Percentiles rank a stretch among this genome's conserved stretches.
Evolutionary conservation across 2,329 filamentous ascomycete species (phyloP).

Genomic region (Phyllosticta citribraziliensis): DNA sequence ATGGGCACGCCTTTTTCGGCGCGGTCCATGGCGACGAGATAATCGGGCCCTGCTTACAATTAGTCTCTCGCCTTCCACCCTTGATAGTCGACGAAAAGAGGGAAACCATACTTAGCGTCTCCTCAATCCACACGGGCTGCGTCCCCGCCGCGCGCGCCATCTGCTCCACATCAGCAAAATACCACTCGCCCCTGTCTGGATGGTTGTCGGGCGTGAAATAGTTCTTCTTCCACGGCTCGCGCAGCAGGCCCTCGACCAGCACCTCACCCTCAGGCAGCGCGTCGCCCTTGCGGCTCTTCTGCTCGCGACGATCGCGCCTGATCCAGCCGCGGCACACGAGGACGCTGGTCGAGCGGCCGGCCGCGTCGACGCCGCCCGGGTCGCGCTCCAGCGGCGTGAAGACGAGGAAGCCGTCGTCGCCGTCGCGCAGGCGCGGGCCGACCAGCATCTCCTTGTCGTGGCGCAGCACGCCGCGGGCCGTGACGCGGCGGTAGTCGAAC

Average conservation of each 20-base stretch:
- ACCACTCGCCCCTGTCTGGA: slow-evolving; percentile 76
- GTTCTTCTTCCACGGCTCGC: slow-evolving; percentile 94
- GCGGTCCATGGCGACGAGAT: slow-evolving; percentile 65
- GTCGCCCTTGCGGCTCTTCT: slow-evolving; percentile 48
- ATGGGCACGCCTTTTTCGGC: slow-evolving; percentile 78
- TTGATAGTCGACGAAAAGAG: background rate
- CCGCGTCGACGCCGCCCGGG: slow-evolving; percentile 25
- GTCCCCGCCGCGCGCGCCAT: slow-evolving; percentile 79
- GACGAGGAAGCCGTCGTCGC: slow-evolving; percentile 82
- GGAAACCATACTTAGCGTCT: slow-evolving; percentile 67
- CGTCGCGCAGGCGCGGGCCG: slow-evolving; percentile 80
- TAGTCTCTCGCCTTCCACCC: slow-evolving; percentile 18
- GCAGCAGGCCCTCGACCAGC: slow-evolving; percentile 69
- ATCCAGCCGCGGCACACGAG: slow-evolving; percentile 93
- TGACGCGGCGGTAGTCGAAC: slow-evolving; percentile 85
- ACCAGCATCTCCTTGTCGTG: slow-evolving; percentile 97
- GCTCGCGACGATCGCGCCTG: slow-evolving; percentile 58
- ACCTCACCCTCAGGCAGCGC: slow-evolving; percentile 63
- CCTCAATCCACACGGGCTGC: slow-evolving; percentile 89
- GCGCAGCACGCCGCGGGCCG: slow-evolving; percentile 60
- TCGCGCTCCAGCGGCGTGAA: slow-evolving; percentile 79
- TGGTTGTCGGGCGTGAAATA: slow-evolving; percentile 90
- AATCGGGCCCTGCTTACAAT: slow-evolving; percentile 56
- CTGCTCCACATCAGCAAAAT: slow-evolving; percentile 86
- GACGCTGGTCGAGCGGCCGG: slow-evolving; percentile 46